A percentile compares a stretch with the other conserved stretches of the same genome.
phyloP scores from a whole-genome alignment of 371 early-diverging fungal genomes.

The Rhizopus stolonifer region DNA sequence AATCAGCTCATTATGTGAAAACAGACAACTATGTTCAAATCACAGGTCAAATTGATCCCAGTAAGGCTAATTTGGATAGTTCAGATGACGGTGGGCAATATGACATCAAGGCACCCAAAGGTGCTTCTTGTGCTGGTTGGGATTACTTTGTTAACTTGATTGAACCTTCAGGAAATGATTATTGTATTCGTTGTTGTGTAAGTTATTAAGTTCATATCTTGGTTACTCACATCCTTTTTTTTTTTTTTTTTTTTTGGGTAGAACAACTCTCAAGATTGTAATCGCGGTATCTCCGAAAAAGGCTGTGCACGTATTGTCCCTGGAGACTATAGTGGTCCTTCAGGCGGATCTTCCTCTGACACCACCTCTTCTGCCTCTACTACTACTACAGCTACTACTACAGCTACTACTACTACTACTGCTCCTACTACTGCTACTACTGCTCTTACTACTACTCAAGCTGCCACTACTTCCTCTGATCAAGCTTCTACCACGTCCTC shows the following conservation, averaged over 20 bases:
- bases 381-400: constrained; percentile 1
- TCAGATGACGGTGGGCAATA: constrained; percentile 55
- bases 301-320: constrained; percentile 56
- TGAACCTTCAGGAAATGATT: constrained; percentile 47
- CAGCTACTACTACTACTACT: constrained; percentile 3
- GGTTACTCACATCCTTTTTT: too few species aligned
- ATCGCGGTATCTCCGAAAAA: constrained; percentile 48
- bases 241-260: background rate
- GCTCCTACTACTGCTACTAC: background rate
- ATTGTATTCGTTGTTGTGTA: constrained; percentile 62
- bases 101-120: constrained; percentile 48
- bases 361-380: background rate
- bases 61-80: constrained; percentile 33
- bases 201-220: constrained; percentile 5
- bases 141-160: constrained; percentile 50
- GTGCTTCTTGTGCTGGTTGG: constrained; percentile 51
- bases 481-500: background rate
- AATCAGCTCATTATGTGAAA: constrained; percentile 43
- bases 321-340: constrained; percentile 55
- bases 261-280: constrained; percentile 44
- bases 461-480: background rate
- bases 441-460: background rate
- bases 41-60: constrained; percentile 53
- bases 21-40: constrained; percentile 52
- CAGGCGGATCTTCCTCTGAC: constrained; percentile 11